Base-by-base conservation (phyloP, 495 filamentous ascomycete genomes). In the Pyrenula aspistea region DNA sequence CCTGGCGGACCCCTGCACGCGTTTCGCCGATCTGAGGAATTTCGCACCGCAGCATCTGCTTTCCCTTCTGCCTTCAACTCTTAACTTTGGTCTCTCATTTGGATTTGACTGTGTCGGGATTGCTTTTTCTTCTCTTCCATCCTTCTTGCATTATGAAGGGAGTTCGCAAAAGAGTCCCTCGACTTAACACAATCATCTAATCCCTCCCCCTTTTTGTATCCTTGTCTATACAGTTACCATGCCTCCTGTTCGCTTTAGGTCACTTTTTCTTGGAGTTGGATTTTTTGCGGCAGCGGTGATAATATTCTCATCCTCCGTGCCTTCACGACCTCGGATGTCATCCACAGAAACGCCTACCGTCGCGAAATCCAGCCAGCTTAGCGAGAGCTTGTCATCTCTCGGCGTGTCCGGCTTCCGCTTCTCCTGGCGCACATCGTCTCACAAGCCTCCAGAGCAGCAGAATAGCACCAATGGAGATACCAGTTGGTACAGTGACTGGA, bases 401-500 rank as follows among this genome's bases (percentile, higher is more conserved):
- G 22, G 49, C 25, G 42, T 63, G 2, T 56, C 62, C 50, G 59
- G 58, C 22, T 50, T 67, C 22, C 63, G 59, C 48, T 58, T 64
- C 11, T 65, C 79, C 25, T 93, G 91, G 65, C 77, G 79, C 53
- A 79, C 80, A 36, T 76, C 83, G 24, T 78, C 84, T n/a, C 90
- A 95, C 67, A 78, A 83, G 57, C 87, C 90, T 0, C 84, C 85
- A 22, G 84, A 89, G 64, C 80, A 84, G 57, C 87, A 86, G 50
- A 88, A 90, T 63, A 91, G 86, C 62, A 86, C 86, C 8, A 85
- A 81, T 61, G 88, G 83, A 53, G 86, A 85, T 59, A 81, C 83
- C 55, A 85, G 79, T 62, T 98, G 93, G 93, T 89, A 89, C 68
- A 84, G 77, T 58, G 83, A 93, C 66, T 91, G 83, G 82, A 86